phyloP scores from a whole-genome alignment of 768 basidiomycete species.

The Lentinula boryana region DNA sequence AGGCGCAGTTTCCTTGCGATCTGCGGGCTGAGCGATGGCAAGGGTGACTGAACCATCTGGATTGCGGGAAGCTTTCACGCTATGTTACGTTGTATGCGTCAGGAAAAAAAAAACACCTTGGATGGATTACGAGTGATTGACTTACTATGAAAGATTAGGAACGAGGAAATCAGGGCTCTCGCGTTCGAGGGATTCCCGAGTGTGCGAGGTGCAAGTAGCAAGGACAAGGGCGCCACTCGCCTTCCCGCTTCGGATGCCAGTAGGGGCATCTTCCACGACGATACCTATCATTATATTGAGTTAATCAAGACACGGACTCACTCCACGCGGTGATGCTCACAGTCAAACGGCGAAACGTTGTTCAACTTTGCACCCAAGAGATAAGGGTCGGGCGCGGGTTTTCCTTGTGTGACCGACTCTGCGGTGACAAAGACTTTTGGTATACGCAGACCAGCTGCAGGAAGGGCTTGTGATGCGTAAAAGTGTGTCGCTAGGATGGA shows the following conservation, averaged over 20 bases:
- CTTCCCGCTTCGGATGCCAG: conserved; percentile 54
- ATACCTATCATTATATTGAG: conserved; percentile 27
- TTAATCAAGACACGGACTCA: neutral
- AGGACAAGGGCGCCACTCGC: conserved; percentile 59
- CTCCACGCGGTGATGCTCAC: conserved; percentile 15
- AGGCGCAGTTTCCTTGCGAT: conserved; percentile 5
- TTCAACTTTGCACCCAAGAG: conserved; percentile 51
- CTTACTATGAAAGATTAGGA: conserved; percentile 45
- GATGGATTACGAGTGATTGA: conserved; percentile 1
- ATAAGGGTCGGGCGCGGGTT: conserved; percentile 69
- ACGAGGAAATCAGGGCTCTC: conserved; percentile 44
- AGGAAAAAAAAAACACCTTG: neutral
- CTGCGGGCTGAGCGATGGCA: conserved; percentile 7
- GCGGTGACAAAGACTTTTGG: conserved; percentile 50
- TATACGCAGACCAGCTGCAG: conserved; percentile 44
- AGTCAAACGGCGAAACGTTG: conserved; percentile 33
- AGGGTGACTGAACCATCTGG: conserved; percentile 4
- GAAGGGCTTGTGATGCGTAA: conserved; percentile 50
- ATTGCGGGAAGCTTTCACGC: conserved; percentile 8
- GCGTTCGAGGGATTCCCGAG: conserved; percentile 41
- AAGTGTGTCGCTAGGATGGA: conserved; percentile 36
- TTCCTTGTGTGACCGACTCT: conserved; percentile 53
- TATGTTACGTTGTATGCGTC: neutral
- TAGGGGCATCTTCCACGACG: conserved; percentile 68
- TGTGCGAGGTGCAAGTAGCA: conserved; percentile 59